A percentile compares a stretch with the other conserved stretches of the same genome.
These are phyloP conservation scores for Komagataella phaffii DNA, from an alignment of 805 yeast species.

Conservation along the genomic window DNA sequence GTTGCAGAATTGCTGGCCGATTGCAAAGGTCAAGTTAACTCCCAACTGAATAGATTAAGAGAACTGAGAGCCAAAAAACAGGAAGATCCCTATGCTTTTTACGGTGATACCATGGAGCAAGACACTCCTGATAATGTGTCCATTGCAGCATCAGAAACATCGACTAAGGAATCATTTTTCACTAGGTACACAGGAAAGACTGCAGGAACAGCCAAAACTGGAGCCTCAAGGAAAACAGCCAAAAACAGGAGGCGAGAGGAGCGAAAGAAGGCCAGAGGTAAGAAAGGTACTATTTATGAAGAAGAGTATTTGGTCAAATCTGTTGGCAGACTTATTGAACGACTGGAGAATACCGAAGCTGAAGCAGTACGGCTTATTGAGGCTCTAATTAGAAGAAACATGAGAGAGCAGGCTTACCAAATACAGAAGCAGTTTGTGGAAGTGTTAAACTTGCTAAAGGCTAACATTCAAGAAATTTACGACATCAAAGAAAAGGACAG, in stretches of 20 bases:
- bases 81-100: constrained; percentile 77
- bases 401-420: constrained; percentile 70
- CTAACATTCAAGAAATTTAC: constrained; percentile 65
- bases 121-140: constrained; percentile 91
- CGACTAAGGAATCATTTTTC: constrained; percentile 85
- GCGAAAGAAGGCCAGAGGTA: constrained; percentile 90
- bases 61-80: constrained; percentile 76
- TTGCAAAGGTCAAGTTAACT: constrained; percentile 70
- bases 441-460: constrained; percentile 38
- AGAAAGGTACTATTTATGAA: constrained; percentile 94
- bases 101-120: constrained; percentile 46
- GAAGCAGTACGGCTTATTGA: constrained; percentile 69
- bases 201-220: constrained; percentile 90
- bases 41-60: constrained; percentile 74
- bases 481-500: constrained; percentile 73
- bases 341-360: constrained; percentile 57
- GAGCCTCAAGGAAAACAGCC: constrained; percentile 84
- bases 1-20: constrained; percentile 89
- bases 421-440: constrained; percentile 57
- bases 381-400: constrained; percentile 58
- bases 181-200: constrained; percentile 97
- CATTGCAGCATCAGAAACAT: constrained; percentile 86
- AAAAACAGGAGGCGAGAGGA: constrained; percentile 93
- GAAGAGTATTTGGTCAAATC: constrained; percentile 89
- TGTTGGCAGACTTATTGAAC: constrained; percentile 74